A percentile compares a stretch with the other conserved stretches of the same genome.
Evolutionary conservation across 768 basidiomycete genomes (phyloP).

Genomic region (Boletus subparvulus): DNA sequence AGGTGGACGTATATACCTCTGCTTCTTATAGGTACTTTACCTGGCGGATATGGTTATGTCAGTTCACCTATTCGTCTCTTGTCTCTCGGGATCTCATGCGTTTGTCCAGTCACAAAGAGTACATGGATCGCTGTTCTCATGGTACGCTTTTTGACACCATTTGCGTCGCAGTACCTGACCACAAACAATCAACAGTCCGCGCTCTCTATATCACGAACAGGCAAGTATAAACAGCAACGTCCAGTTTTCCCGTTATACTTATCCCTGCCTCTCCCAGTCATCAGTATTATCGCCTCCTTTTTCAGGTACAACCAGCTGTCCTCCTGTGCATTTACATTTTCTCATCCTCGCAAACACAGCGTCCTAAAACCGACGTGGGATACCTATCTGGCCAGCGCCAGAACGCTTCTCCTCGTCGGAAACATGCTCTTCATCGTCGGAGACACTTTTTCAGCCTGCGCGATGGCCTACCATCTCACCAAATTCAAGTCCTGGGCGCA

Average conservation of each 20-base stretch:
- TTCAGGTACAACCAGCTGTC: constrained; percentile 13
- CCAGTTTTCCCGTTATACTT: background rate
- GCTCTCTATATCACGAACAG: constrained; percentile 24
- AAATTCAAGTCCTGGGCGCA: constrained; percentile 13
- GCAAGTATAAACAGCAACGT: background rate
- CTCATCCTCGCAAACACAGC: constrained; percentile 5
- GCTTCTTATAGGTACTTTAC: constrained; percentile 25
- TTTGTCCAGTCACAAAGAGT: constrained; percentile 16
- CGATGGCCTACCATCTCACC: constrained; percentile 25
- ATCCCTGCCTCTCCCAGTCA: background rate
- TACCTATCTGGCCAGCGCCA: background rate
- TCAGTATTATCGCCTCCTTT: constrained; percentile 14
- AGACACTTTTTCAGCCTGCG: constrained; percentile 19
- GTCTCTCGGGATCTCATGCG: background rate
- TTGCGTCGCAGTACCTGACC: background rate
- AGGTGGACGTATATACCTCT: background rate
- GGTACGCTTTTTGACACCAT: constrained; percentile 4
- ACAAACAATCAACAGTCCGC: constrained; percentile 1
- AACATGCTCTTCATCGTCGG: constrained; percentile 28
- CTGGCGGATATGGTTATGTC: constrained; percentile 31
- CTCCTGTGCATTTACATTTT: background rate
- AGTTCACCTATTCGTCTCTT: background rate
- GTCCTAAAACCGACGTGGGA: constrained; percentile 9
- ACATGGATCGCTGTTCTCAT: constrained; percentile 19
- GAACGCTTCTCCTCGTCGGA: constrained; percentile 15